Evolutionary conservation across 345 rosid species (phyloP).

Genomic region (Trapa bicornis): DNA sequence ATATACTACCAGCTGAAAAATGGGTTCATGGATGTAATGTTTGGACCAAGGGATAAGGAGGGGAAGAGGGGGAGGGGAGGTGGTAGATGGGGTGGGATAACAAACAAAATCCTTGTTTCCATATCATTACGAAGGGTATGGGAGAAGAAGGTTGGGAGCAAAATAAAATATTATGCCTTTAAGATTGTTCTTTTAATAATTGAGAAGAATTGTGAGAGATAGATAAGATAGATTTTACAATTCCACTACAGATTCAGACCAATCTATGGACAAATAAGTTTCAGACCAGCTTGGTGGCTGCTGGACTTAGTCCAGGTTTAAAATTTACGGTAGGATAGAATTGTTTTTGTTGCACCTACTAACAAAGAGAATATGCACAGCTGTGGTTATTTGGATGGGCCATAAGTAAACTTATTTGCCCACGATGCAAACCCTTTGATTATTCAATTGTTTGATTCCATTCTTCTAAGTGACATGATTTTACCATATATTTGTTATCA

Average conservation of each 20-base stretch:
- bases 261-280: too few species aligned
- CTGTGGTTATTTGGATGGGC: neutral
- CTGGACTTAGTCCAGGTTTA: neutral
- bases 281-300: neutral
- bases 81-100: too few species aligned
- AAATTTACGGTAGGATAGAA: neutral
- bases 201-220: too few species aligned
- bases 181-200: too few species aligned
- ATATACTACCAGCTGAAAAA: neutral
- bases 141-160: too few species aligned
- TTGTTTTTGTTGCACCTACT: neutral
- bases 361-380: neutral
- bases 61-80: too few species aligned
- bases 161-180: too few species aligned
- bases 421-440: neutral
- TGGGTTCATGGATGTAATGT: neutral
- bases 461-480: neutral
- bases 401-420: neutral
- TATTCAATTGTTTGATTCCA: neutral
- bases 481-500: slow-evolving; percentile 15
- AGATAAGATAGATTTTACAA: too few species aligned
- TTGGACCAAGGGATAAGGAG: too few species aligned
- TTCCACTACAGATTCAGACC: too few species aligned
- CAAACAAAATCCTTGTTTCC: too few species aligned
- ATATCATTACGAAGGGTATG: too few species aligned